Evolutionary conservation across 306 rosid genomes (phyloP).

Genomic region (Rosa chinensis): DNA sequence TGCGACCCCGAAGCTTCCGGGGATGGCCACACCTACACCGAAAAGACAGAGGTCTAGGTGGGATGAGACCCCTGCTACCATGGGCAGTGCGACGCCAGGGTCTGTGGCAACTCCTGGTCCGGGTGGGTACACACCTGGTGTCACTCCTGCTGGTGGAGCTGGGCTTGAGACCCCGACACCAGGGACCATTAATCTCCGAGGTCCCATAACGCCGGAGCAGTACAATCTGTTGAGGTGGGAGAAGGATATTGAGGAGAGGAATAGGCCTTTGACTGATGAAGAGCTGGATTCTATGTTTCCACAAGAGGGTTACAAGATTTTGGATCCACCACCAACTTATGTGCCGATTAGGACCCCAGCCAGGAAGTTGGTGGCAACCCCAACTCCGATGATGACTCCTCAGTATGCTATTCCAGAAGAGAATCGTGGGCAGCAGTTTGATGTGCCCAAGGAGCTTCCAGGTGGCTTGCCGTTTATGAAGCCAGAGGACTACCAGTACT

Average conservation of each 20-base stretch:
- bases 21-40: slow-evolving; percentile 72
- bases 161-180: slow-evolving; percentile 72
- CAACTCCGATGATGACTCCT: slow-evolving; percentile 71
- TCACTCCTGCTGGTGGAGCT: slow-evolving; percentile 70
- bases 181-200: slow-evolving; percentile 55
- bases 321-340: slow-evolving; percentile 65
- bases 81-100: slow-evolving; percentile 76
- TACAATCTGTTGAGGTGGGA: slow-evolving; percentile 77
- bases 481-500: slow-evolving; percentile 78
- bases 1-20: slow-evolving; percentile 67
- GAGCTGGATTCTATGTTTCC: slow-evolving; percentile 81
- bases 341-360: slow-evolving; percentile 77
- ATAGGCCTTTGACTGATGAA: slow-evolving; percentile 68
- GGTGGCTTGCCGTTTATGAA: slow-evolving; percentile 79
- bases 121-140: slow-evolving; percentile 59
- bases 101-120: slow-evolving; percentile 68
- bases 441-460: slow-evolving; percentile 67
- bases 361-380: slow-evolving; percentile 68
- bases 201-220: slow-evolving; percentile 68
- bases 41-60: slow-evolving; percentile 70
- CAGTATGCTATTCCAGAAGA: slow-evolving; percentile 68
- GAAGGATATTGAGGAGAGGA: slow-evolving; percentile 78
- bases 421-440: slow-evolving; percentile 81
- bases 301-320: slow-evolving; percentile 68
- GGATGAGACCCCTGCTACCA: slow-evolving; percentile 77